Base-by-base conservation (phyloP, 164 flowering plant species). In the Sextonia rubra region DNA sequence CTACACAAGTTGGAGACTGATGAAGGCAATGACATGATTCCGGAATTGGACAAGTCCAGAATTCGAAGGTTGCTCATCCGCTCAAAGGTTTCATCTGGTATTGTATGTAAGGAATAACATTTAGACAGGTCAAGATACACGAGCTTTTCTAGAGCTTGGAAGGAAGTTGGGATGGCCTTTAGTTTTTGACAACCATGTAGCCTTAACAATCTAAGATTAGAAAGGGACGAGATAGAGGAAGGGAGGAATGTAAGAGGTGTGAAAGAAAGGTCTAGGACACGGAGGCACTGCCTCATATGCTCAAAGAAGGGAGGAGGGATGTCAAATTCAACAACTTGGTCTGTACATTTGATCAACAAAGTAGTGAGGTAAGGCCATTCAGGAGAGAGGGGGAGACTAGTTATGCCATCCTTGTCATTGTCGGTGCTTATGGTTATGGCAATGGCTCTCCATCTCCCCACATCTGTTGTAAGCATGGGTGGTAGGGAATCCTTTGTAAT, bases 51-150 rank as follows among this genome's bases (percentile, higher is more conserved):
- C 3, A 60, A 26, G 0, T 2, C 0, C 9, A 60, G 64, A 60
- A 18, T 0, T 22, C 64, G 24, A 3, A 60, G 64, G 64, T 60
- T 23, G 26, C 22, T 60, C 25, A 60, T n/a, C 24, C 25, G 25
- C 25, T 60, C 25, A 60, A 60, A 60, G 24, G 25, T 5, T 2
- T 60, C 27, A 23, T 60, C 64, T n/a, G 25, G 12, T 60, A 60
- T 60, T 12, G 8, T 2, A n/a, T 6, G 0, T 23, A 22, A 3
- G 20, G 2, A 2, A 1, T 0, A 0, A 60, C 3, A 4, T 0
- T 49, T 0, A 0, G 3, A 9, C 2, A 60, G 64, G 11, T 2
- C 30, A 27, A 63, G 66, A 27, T 11, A 25, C 37, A 26, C 32
- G 4, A 63, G 66, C 29, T 63, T 63, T 4, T 25, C 14, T 3